phyloP scores from a whole-genome alignment of 768 basidiomycete genomes.

The Amyloporia xantha region DNA sequence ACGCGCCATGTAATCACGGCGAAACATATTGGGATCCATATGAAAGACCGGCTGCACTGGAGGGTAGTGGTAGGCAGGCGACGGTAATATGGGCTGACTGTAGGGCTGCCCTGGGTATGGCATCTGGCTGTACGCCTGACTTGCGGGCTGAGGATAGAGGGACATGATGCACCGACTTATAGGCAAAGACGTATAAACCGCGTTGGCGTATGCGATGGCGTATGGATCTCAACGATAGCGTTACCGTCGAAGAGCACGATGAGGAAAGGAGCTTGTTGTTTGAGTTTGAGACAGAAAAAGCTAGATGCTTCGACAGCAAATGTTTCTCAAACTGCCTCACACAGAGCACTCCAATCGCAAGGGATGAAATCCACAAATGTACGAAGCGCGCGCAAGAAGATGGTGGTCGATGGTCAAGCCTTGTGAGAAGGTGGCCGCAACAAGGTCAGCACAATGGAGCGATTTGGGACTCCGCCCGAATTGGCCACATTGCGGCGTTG shows the following conservation, averaged over 20 bases:
- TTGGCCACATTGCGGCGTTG: too few relatives aligned
- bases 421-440: constrained; percentile 21
- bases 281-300: constrained; percentile 5
- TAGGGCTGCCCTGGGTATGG: constrained; percentile 44
- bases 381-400: constrained; percentile 23
- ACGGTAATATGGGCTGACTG: constrained; percentile 25
- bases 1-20: constrained; percentile 69
- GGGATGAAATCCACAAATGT: constrained; percentile 6
- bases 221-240: constrained; percentile 12
- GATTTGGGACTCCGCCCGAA: constrained; percentile 29
- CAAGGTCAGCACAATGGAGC: constrained; percentile 8
- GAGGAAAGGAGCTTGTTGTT: background rate
- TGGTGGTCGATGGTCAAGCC: constrained; percentile 41
- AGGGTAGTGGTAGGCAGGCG: constrained; percentile 34
- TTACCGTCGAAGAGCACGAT: background rate
- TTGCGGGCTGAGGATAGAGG: constrained; percentile 49
- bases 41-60: constrained; percentile 40
- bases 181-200: constrained; percentile 5
- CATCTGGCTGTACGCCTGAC: constrained; percentile 48
- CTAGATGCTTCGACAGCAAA: constrained; percentile 6
- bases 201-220: constrained; percentile 6
- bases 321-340: constrained; percentile 19
- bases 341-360: constrained; percentile 19
- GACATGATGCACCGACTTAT: constrained; percentile 20
- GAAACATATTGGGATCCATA: constrained; percentile 65